Conservation (phyloP, 2,329 filamentous ascomycete genomes). For the Fusarium austroafricanum region DNA sequence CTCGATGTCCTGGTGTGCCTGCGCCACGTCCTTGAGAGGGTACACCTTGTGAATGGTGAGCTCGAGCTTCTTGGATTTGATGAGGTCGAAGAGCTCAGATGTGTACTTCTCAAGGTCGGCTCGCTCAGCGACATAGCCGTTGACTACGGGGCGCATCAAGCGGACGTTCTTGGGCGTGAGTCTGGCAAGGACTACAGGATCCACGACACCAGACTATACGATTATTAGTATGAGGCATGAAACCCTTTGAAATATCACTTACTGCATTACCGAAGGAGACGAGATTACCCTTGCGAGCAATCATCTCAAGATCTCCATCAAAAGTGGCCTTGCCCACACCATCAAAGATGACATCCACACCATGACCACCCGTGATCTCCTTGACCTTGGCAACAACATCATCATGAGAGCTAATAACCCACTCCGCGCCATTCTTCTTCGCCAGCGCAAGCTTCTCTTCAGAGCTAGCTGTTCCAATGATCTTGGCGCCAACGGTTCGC, state of each 20-base stretch:
- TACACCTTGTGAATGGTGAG: constrained; percentile 82
- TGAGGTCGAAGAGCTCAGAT: constrained; percentile 77
- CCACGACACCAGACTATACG: constrained; percentile 73
- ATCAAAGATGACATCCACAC: constrained; percentile 84
- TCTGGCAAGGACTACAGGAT: constrained; percentile 68
- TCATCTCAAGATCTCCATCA: constrained; percentile 78
- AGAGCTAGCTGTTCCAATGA: constrained; percentile 83
- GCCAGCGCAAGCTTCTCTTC: constrained; percentile 78
- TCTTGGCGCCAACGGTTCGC: constrained; percentile 75
- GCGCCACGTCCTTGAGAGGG: constrained; percentile 75
- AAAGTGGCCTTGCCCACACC: constrained; percentile 89
- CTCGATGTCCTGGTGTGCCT: constrained; percentile 83
- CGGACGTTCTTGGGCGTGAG: constrained; percentile 81
- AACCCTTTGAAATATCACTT: constrained; percentile 49
- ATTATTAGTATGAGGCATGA: constrained; percentile 18
- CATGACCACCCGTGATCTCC: constrained; percentile 77
- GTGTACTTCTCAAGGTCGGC: constrained; percentile 79
- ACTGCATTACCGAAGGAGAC: constrained; percentile 84
- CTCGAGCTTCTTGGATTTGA: constrained; percentile 76
- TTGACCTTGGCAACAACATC: constrained; percentile 69
- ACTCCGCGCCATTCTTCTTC: constrained; percentile 75
- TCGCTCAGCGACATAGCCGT: constrained; percentile 74
- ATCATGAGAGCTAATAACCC: constrained; percentile 76
- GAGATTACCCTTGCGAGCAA: constrained; percentile 81
- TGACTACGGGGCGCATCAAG: constrained; percentile 79